phyloP scores from a whole-genome alignment of 768 basidiomycete species.

The Porpolomopsis calyptriformis region DNA sequence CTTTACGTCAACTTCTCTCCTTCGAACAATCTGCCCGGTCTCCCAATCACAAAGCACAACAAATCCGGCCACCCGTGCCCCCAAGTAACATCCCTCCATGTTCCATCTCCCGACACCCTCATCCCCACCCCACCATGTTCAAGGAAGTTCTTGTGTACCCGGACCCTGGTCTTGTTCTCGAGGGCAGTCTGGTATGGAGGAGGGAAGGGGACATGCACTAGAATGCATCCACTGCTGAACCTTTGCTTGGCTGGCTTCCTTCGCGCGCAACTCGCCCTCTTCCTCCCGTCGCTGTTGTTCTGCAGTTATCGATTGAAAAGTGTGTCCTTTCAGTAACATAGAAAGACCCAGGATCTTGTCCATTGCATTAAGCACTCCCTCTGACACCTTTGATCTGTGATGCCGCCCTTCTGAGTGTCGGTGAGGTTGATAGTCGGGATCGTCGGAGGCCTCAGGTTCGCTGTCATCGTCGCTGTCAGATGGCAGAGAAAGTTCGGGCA shows the following conservation, averaged over 20 bases:
- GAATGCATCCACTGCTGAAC: constrained; percentile 5
- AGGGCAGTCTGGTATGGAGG: too few relatives aligned
- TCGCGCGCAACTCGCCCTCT: constrained; percentile 3
- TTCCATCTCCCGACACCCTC: too few relatives aligned
- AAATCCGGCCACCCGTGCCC: too few relatives aligned
- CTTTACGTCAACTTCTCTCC: too few relatives aligned
- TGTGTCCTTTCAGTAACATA: constrained; percentile 11
- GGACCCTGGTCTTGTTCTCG: too few relatives aligned
- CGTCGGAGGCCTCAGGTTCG: background rate
- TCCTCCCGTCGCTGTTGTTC: constrained; percentile 6
- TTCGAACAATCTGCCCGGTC: too few relatives aligned
- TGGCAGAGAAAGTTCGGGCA: background rate
- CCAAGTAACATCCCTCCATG: too few relatives aligned
- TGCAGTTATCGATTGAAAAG: constrained; percentile 6
- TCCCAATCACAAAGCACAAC: too few relatives aligned
- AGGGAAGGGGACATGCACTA: background rate
- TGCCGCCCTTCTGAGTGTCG: constrained; percentile 6
- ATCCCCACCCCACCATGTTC: too few relatives aligned
- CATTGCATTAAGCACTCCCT: constrained; percentile 11
- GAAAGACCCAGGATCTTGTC: constrained; percentile 4
- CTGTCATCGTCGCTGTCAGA: background rate
- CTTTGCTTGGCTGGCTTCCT: constrained; percentile 7
- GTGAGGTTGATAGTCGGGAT: constrained; percentile 7
- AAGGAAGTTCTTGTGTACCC: too few relatives aligned
- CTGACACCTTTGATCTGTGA: constrained; percentile 7